Conservation (phyloP, 768 basidiomycete species). For the Mycena floridula region DNA sequence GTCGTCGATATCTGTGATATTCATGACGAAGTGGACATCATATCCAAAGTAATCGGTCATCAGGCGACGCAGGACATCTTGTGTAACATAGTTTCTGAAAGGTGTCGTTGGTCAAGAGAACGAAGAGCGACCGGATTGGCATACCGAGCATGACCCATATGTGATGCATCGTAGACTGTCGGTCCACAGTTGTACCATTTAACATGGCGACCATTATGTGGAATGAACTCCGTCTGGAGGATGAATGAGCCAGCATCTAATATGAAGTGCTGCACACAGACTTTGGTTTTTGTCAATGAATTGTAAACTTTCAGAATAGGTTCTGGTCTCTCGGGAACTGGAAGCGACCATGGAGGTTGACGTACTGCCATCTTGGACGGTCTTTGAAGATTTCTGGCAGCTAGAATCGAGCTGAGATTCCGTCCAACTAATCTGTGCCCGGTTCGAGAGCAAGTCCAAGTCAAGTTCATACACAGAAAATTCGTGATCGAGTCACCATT, state of each 20-base stretch:
- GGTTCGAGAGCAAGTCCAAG: too few relatives aligned
- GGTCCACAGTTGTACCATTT: constrained; percentile 99
- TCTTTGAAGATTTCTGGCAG: too few relatives aligned
- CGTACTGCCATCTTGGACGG: too few relatives aligned
- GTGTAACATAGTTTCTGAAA: constrained; percentile 89
- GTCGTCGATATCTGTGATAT: constrained; percentile 98
- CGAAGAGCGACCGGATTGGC: constrained; percentile 10
- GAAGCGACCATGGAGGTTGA: constrained; percentile 53
- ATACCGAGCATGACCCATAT: constrained; percentile 99
- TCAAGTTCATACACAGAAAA: too few relatives aligned
- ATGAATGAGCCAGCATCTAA: constrained; percentile 1
- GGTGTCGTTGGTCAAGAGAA: constrained; percentile 5
- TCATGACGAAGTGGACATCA: constrained; percentile 98
- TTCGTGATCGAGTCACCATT: too few relatives aligned
- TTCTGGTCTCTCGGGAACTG: constrained; percentile 39
- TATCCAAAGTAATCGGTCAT: constrained; percentile 95
- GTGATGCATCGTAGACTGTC: constrained; percentile 96
- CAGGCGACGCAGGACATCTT: constrained; percentile 86
- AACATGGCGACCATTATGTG: constrained; percentile 62
- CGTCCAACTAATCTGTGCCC: too few relatives aligned
- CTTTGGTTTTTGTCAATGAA: constrained; percentile 88
- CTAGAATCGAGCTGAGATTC: too few relatives aligned
- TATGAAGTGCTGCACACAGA: constrained; percentile 24
- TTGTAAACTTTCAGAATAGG: constrained; percentile 85
- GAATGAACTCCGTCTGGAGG: constrained; percentile 68